Percentiles rank a stretch among this genome's conserved stretches.
Evolutionary conservation across 2,329 filamentous ascomycete genomes (phyloP).

Genomic region (Stachybotrys chlorohalonatus): DNA sequence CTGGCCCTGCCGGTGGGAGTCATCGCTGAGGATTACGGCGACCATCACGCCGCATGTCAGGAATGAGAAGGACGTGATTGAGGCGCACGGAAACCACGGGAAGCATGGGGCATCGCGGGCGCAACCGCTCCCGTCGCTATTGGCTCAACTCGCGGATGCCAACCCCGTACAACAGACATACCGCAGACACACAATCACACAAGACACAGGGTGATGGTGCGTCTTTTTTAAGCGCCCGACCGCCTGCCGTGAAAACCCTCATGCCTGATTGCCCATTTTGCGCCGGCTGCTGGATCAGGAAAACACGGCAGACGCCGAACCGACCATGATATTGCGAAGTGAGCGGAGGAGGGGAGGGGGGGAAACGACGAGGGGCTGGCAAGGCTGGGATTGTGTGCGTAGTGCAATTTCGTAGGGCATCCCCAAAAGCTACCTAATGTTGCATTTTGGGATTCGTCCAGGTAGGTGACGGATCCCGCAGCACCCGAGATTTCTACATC

Average conservation of each 20-base stretch:
- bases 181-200: not conserved
- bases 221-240: not conserved
- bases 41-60: not conserved
- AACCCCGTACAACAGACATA: not conserved
- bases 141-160: not conserved
- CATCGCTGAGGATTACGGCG: not conserved
- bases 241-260: not conserved
- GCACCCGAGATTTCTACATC: not conserved
- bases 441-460: too few relatives aligned
- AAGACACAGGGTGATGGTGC: not conserved
- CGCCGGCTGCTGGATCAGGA: too few relatives aligned
- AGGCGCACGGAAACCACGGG: not conserved
- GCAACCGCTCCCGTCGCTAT: not conserved
- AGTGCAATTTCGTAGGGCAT: too few relatives aligned
- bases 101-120: not conserved
- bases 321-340: too few relatives aligned
- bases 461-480: too few relatives aligned
- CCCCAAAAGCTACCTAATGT: too few relatives aligned
- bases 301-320: too few relatives aligned
- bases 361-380: too few relatives aligned
- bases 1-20: not conserved
- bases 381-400: too few relatives aligned
- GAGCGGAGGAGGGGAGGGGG: too few relatives aligned
- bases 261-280: too few relatives aligned
- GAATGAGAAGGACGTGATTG: not conserved